Evolutionary conservation across 768 basidiomycete genomes (phyloP), one percentile per base, ranked within the genome.

Genomic region (Asterophora lycoperdoides): DNA sequence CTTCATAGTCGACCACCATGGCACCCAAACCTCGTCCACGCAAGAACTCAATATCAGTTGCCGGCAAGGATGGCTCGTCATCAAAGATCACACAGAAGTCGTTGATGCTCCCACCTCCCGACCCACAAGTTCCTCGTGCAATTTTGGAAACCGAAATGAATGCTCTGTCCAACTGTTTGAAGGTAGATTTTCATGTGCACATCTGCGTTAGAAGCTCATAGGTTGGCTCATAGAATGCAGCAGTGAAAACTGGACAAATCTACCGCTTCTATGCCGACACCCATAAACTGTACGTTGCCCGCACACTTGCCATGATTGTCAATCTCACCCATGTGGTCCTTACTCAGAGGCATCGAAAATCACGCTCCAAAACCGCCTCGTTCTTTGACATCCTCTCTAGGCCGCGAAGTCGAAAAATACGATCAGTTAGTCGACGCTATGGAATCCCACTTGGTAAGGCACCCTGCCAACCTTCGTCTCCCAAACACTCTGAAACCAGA

Each of bases 351-450:
- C 9, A 75, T 89, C 38, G 70, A 76, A 41, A 75, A 75, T 42
- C 72, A 83, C 56, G 76, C 79, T 2, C 73, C 77, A 3, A 64
- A 74, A 49, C 86, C 89, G 19, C 86, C 87, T 8, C 79, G 69
- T n/a, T 73, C 81, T 18, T 61, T 89, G 10, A 81, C 78, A 3
- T 69, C 79, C 3, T 74, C 84, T 14, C 71, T 92, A 29, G 83
- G 87, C 13, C 78, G 78, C 32, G 86, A 89, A 59, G 70, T 89
- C 3, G 86, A 90, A 61, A 84, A 78, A 58, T 91, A 85, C 56
- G 87, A 91, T 58, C 86, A 89, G 56, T 53, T 89, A 4, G 88
- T 86, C 57, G 89, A 92, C 60, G 71, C 81, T 1, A 79, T 92
- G 42, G 89, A 91, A 62, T 76, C 80, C 34, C 79, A 81, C 44